Percentiles rank a stretch among this genome's conserved stretches.
These are phyloP conservation scores for Neohortaea acidophila DNA, from an alignment of 495 filamentous ascomycete species.

Conservation along the genomic window DNA sequence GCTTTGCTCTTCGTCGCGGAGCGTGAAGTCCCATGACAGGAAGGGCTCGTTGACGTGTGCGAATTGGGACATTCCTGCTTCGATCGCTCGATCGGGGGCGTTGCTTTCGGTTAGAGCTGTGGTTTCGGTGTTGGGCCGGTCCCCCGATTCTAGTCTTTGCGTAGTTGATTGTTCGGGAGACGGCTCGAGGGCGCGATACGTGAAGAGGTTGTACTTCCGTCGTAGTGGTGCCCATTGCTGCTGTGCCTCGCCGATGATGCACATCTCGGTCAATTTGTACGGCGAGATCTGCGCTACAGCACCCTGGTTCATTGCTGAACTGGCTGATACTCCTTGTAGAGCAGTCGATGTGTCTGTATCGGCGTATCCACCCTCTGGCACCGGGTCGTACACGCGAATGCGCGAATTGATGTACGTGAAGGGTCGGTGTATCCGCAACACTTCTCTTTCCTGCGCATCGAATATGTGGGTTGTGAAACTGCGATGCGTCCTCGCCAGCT, in stretches of 20 bases:
- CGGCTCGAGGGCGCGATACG: constrained; percentile 27
- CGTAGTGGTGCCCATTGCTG: constrained; percentile 53
- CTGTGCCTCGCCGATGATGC: constrained; percentile 51
- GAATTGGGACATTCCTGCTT: constrained; percentile 43
- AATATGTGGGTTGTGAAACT: constrained; percentile 60
- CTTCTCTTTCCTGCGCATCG: constrained; percentile 47
- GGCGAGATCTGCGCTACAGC: constrained; percentile 37
- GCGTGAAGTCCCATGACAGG: constrained; percentile 30
- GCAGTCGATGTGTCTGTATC: constrained; percentile 27
- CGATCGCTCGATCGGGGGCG: constrained; percentile 19
- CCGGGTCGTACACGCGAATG: constrained; percentile 45
- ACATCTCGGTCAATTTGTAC: constrained; percentile 41
- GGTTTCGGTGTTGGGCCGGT: constrained; percentile 33
- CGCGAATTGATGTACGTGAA: constrained; percentile 52
- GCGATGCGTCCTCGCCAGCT: constrained; percentile 50
- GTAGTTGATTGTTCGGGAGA: constrained; percentile 20
- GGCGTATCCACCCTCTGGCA: constrained; percentile 21
- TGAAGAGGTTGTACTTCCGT: constrained; percentile 54
- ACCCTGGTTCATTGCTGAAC: constrained; percentile 27
- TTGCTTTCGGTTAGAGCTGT: constrained; percentile 28
- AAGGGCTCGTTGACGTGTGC: constrained; percentile 38
- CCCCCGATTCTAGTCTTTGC: constrained; percentile 29
- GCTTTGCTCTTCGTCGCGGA: constrained; percentile 18
- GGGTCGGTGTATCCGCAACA: constrained; percentile 53
- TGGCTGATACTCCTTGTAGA: constrained; percentile 30